A percentile compares a stretch with the other conserved stretches of the same genome.
These are phyloP conservation scores for Fusarium cyanostomum DNA, from an alignment of 2,329 filamentous ascomycete genomes.

Conservation along the genomic window DNA sequence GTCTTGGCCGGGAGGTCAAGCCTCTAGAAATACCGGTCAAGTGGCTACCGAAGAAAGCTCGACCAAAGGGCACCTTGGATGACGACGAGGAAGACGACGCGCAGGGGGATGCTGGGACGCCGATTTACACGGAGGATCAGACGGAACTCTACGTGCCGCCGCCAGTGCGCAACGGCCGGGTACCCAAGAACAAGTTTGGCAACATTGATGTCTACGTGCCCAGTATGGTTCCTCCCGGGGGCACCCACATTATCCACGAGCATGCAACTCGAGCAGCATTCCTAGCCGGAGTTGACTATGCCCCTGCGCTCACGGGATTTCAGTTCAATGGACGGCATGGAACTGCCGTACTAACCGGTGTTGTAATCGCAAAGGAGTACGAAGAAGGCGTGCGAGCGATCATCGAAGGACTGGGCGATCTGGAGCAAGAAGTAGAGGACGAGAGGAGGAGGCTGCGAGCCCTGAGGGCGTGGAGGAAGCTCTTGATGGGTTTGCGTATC, in stretches of 20 bases:
- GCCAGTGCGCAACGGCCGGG: slow-evolving; percentile 75
- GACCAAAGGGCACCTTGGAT: slow-evolving; percentile 39
- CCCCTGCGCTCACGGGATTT: slow-evolving; percentile 90
- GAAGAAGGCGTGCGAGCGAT: slow-evolving; percentile 76
- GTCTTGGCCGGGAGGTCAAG: slow-evolving; percentile 82
- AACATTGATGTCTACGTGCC: slow-evolving; percentile 95
- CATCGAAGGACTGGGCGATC: slow-evolving; percentile 72
- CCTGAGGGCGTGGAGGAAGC: slow-evolving; percentile 72
- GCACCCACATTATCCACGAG: slow-evolving; percentile 72
- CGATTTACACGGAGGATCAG: slow-evolving; percentile 69
- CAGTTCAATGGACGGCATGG: slow-evolving; percentile 86
- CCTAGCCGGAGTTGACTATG: slow-evolving; percentile 82
- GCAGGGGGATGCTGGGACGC: slow-evolving; percentile 56
- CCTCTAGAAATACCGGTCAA: slow-evolving; percentile 84
- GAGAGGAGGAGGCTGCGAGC: slow-evolving; percentile 78
- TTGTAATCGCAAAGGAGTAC: slow-evolving; percentile 78
- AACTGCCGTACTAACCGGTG: slow-evolving; percentile 82
- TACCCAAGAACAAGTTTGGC: slow-evolving; percentile 92
- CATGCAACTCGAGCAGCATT: slow-evolving; percentile 76
- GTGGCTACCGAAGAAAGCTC: slow-evolving; percentile 65
- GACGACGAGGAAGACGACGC: slow-evolving; percentile 44
- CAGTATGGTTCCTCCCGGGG: slow-evolving; percentile 87
- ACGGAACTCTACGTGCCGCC: slow-evolving; percentile 80
- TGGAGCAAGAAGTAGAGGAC: slow-evolving; percentile 70
- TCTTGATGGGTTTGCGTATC: slow-evolving; percentile 81